Evolutionary conservation across 495 filamentous ascomycete genomes (phyloP), one percentile per base, ranked within the genome.

Genomic region (Entonaema liquescens): DNA sequence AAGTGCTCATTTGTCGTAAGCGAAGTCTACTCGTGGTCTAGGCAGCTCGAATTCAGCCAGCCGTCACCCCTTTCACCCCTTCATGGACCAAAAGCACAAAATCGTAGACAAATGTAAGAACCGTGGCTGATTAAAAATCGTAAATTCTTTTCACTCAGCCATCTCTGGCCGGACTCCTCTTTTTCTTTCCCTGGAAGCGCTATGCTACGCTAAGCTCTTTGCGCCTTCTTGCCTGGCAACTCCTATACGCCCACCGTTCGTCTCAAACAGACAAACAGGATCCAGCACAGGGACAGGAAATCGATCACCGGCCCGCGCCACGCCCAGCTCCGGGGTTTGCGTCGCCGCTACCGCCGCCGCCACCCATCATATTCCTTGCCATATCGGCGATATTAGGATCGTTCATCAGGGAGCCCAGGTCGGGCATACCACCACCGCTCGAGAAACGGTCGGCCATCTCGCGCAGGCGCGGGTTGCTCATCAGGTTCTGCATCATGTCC

Each of bases 351-450:
- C 74, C 78, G 28, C 85, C 85, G 2, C 91, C 91, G 21, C 85
- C 85, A 1, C 91, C 91, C 91, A 93, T 93, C 79, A 94, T 85
- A 68, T 89, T 92, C 65, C 88, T 84, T 44, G 92, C 92, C 95
- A 98, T 93, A 47, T 98, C 93, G 9, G 93, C 93, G 80, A 99
- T 88, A 78, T 75, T 91, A 15, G 95, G 95, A 80, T 99, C 95
- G 63, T 86, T 88, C 95, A 99, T 96, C 80, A 99, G 78, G 42
- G 83, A 83, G 7, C 86, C 80, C 77, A 97, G 81, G 78, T 95
- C 91, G 9, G 93, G 93, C 89, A 94, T 92, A 12, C 93, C 92
- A 64, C 91, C 90, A 36, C 84, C 85, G 65, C 83, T 84, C n/a
- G 82, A 84, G 75, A 93, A 89, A 55, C 83, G 81, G 65, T 90